Conservation (phyloP, 2,329 filamentous ascomycete genomes). For the Fusarium sp. region DNA sequence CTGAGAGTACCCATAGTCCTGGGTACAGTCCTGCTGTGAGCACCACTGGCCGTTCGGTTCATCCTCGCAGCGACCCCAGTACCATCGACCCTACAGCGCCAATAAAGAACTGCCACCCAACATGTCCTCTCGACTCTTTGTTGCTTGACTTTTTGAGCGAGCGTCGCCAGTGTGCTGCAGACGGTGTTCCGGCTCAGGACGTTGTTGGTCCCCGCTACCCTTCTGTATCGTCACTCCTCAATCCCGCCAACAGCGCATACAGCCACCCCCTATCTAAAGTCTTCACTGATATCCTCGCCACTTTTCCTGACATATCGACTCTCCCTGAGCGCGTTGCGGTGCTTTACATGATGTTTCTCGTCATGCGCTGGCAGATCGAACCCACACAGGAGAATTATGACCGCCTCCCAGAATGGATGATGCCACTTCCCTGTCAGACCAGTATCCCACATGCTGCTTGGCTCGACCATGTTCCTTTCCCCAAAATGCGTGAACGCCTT, state of each 20-base stretch:
- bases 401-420: slow-evolving; percentile 77
- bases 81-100: slow-evolving; percentile 47
- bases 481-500: slow-evolving; percentile 76
- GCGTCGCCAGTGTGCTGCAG: slow-evolving; percentile 71
- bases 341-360: slow-evolving; percentile 86
- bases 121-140: slow-evolving; percentile 82
- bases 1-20: slow-evolving; percentile 39
- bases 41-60: slow-evolving; percentile 18
- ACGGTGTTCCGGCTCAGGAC: slow-evolving; percentile 72
- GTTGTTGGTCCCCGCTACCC: slow-evolving; percentile 83
- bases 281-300: slow-evolving; percentile 84
- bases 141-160: slow-evolving; percentile 82
- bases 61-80: slow-evolving; percentile 34
- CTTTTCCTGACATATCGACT: slow-evolving; percentile 82
- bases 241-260: slow-evolving; percentile 70
- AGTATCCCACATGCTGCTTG: slow-evolving; percentile 78
- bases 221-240: slow-evolving; percentile 80
- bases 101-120: slow-evolving; percentile 72
- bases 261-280: slow-evolving; percentile 85
- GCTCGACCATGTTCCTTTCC: slow-evolving; percentile 86
- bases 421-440: slow-evolving; percentile 74
- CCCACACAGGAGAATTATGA: slow-evolving; percentile 84
- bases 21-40: slow-evolving; percentile 39
- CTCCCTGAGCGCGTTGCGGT: slow-evolving; percentile 85
- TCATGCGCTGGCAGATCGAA: slow-evolving; percentile 87